phyloP scores from a whole-genome alignment of 2,329 filamentous ascomycete species.

The Helicocarpus griseus region DNA sequence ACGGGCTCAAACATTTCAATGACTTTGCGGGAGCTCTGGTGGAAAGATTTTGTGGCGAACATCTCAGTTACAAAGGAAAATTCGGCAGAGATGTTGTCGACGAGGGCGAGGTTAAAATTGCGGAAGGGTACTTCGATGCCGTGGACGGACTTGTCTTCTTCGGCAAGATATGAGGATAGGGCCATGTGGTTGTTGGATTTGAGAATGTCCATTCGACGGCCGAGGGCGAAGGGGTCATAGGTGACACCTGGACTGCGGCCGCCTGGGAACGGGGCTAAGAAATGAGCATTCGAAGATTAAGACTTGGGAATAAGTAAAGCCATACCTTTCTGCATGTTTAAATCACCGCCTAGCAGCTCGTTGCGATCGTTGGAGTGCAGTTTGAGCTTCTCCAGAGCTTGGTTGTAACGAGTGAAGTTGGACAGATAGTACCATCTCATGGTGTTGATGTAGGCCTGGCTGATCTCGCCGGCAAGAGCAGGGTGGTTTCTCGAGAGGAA shows the following conservation, averaged over 20 bases:
- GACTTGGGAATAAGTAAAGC: constrained; percentile 12
- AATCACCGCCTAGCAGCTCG: constrained; percentile 73
- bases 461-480: constrained; percentile 79
- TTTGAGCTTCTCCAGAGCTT: constrained; percentile 73
- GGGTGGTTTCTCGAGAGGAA: constrained; percentile 78
- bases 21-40: constrained; percentile 73
- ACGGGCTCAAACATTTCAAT: constrained; percentile 82
- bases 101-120: constrained; percentile 85
- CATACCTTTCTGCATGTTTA: constrained; percentile 54
- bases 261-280: constrained; percentile 20
- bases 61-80: constrained; percentile 89
- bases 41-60: constrained; percentile 69
- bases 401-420: constrained; percentile 81
- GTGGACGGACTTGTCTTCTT: constrained; percentile 77
- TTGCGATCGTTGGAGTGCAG: constrained; percentile 73
- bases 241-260: constrained; percentile 30
- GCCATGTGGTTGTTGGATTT: constrained; percentile 64
- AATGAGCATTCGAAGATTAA: constrained; percentile 9
- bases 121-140: constrained; percentile 86
- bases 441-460: constrained; percentile 89
- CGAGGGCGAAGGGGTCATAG: constrained; percentile 83
- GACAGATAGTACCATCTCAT: constrained; percentile 98
- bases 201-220: constrained; percentile 73
- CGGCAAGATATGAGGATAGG: constrained; percentile 77
- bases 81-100: constrained; percentile 90